phyloP scores from a whole-genome alignment of 2,329 filamentous ascomycete genomes.

The Penicillium nordicum region DNA sequence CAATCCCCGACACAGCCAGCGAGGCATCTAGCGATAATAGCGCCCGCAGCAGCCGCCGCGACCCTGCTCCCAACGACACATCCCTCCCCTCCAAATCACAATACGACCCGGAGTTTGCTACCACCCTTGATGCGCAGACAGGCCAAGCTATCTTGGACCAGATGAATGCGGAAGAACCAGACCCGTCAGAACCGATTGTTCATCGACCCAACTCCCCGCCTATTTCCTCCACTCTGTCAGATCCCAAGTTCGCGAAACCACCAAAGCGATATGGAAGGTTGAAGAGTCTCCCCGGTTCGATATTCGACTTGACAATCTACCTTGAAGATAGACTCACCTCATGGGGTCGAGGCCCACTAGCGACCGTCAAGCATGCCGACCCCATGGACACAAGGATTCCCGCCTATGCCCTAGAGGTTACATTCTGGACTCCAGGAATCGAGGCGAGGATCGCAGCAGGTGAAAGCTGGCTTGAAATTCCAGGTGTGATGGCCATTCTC shows the following conservation, averaged over 20 bases:
- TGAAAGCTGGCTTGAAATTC: conserved; percentile 53
- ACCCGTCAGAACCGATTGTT: conserved; percentile 21
- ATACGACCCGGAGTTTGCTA: conserved; percentile 38
- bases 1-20: conserved; percentile 39
- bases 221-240: neutral
- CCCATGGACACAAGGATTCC: conserved; percentile 68
- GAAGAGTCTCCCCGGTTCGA: conserved; percentile 63
- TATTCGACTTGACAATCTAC: conserved; percentile 60
- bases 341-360: conserved; percentile 71
- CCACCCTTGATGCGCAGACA: conserved; percentile 44
- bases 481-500: conserved; percentile 65
- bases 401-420: conserved; percentile 74
- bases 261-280: conserved; percentile 59
- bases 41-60: conserved; percentile 7
- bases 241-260: conserved; percentile 33
- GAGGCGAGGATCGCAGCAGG: conserved; percentile 57
- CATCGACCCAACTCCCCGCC: conserved; percentile 15
- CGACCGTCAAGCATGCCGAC: conserved; percentile 65
- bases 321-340: conserved; percentile 66
- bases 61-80: neutral
- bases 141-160: conserved; percentile 32
- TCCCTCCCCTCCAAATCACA: conserved; percentile 10
- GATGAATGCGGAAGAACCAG: conserved; percentile 15
- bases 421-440: conserved; percentile 68
- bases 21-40: conserved; percentile 30